Percentiles rank a stretch among this genome's conserved stretches.
Evolutionary conservation across 441 rosid genomes (phyloP).

Genomic region (Populus hybrid): DNA sequence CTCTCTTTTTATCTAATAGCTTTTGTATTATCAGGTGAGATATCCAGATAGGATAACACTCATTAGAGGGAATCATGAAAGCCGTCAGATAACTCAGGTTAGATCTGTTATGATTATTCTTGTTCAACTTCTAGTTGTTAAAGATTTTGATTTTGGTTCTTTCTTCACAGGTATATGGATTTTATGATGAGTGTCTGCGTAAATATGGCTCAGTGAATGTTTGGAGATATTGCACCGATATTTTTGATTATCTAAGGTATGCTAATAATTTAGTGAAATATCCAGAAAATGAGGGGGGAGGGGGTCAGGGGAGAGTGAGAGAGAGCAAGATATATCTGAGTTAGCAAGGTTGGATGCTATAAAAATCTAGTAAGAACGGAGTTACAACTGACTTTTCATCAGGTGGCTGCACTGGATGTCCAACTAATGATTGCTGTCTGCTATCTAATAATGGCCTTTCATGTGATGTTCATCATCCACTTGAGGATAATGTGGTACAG

Average conservation of each 20-base stretch:
- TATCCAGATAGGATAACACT: slow-evolving; percentile 94
- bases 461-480: neutral
- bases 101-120: slow-evolving; percentile 4
- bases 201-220: slow-evolving; percentile 92
- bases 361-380: neutral
- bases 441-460: neutral
- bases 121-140: slow-evolving; percentile 2
- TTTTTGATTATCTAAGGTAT: slow-evolving; percentile 93
- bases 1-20: neutral
- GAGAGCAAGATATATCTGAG: neutral
- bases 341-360: neutral
- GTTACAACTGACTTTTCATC: slow-evolving; percentile 1
- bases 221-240: slow-evolving; percentile 97
- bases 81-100: slow-evolving; percentile 97
- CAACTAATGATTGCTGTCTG: neutral
- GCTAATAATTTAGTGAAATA: slow-evolving; percentile 2
- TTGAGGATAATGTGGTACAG: neutral
- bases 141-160: slow-evolving; percentile 23
- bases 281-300: neutral
- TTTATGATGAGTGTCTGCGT: slow-evolving; percentile 88
- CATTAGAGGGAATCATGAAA: slow-evolving; percentile 92
- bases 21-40: slow-evolving; percentile 57
- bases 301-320: neutral
- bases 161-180: slow-evolving; percentile 78
- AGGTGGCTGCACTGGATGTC: neutral